These are phyloP conservation scores for Manihot esculenta DNA, from an alignment of 441 rosid species.

Conservation along the genomic window DNA sequence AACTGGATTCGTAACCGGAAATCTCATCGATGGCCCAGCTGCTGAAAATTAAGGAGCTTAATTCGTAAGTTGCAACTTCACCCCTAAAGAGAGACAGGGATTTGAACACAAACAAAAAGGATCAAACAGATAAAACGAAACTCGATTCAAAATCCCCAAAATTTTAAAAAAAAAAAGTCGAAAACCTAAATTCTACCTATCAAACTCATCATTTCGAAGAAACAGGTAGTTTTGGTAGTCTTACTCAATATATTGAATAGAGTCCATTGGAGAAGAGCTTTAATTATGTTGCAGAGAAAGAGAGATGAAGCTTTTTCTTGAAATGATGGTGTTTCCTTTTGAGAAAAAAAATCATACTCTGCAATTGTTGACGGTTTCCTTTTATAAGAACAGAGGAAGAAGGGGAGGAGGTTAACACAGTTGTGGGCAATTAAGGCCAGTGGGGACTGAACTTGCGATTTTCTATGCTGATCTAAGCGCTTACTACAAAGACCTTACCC, in stretches of 20 bases:
- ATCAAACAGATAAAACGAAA: not conserved
- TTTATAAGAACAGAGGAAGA: too few species aligned
- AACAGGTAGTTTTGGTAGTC: constrained; percentile 57
- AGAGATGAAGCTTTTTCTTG: too few species aligned
- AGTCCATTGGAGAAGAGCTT: not conserved
- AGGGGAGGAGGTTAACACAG: too few species aligned
- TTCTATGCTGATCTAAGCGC: too few species aligned
- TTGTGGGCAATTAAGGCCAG: too few species aligned
- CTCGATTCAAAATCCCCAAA: too few species aligned
- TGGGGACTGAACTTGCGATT: too few species aligned
- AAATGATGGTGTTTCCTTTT: too few species aligned
- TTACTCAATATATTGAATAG: constrained; percentile 42
- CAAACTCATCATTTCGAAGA: constrained; percentile 63
- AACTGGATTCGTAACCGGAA: constrained; percentile 79
- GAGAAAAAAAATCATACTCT: too few species aligned
- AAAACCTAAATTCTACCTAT: constrained; percentile 39
- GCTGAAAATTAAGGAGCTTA: constrained; percentile 10
- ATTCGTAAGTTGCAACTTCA: not conserved
- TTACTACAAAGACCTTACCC: too few species aligned
- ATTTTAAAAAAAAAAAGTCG: not conserved
- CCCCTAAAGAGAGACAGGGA: not conserved
- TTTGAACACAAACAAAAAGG: not conserved
- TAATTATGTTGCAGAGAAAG: not conserved
- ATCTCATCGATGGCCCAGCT: constrained; percentile 89
- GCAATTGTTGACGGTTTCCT: too few species aligned